Percentiles rank a stretch among this genome's conserved stretches.
Evolutionary conservation across 2,329 filamentous ascomycete species (phyloP).

Genomic region (Xylariaceae sp.): DNA sequence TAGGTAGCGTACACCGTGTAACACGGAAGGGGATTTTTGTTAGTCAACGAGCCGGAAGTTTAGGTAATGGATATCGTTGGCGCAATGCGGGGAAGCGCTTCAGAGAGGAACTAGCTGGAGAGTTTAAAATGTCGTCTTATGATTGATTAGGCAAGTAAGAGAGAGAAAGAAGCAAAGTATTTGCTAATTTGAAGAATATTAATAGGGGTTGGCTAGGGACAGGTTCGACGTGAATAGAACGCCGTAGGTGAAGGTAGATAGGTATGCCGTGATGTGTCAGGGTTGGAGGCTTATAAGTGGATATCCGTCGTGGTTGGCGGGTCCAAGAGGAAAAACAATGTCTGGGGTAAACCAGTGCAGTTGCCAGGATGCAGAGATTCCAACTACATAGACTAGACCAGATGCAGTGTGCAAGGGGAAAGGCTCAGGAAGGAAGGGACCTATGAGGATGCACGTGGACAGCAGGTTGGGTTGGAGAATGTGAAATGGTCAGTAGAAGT

Average conservation of each 20-base stretch:
- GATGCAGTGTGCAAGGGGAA: background rate
- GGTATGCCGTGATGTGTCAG: slow-evolving; percentile 11
- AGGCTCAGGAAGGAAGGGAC: background rate
- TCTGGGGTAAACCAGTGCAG: too few species aligned
- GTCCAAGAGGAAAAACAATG: background rate
- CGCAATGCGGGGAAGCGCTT: slow-evolving; percentile 51
- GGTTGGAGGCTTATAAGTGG: background rate
- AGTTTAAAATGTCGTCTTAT: too few species aligned
- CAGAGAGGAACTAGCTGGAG: too few species aligned
- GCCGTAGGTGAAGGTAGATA: slow-evolving; percentile 16
- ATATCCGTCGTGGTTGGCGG: too few species aligned
- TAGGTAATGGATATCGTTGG: slow-evolving; percentile 54
- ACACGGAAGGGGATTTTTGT: slow-evolving; percentile 47
- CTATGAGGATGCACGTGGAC: slow-evolving; percentile 22
- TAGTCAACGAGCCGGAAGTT: slow-evolving; percentile 53
- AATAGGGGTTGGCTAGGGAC: slow-evolving; percentile 16
- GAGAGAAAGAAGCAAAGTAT: too few species aligned
- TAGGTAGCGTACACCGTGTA: slow-evolving; percentile 27
- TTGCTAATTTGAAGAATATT: slow-evolving; percentile 1
- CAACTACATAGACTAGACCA: slow-evolving; percentile 17
- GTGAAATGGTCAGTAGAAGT: slow-evolving; percentile 6
- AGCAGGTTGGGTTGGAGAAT: background rate
- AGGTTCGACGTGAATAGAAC: background rate
- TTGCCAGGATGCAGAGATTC: too few species aligned
- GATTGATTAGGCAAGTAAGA: slow-evolving; percentile 1